Evolutionary conservation across 768 basidiomycete species (phyloP).

Genomic region (Suillus cothurnatus): DNA sequence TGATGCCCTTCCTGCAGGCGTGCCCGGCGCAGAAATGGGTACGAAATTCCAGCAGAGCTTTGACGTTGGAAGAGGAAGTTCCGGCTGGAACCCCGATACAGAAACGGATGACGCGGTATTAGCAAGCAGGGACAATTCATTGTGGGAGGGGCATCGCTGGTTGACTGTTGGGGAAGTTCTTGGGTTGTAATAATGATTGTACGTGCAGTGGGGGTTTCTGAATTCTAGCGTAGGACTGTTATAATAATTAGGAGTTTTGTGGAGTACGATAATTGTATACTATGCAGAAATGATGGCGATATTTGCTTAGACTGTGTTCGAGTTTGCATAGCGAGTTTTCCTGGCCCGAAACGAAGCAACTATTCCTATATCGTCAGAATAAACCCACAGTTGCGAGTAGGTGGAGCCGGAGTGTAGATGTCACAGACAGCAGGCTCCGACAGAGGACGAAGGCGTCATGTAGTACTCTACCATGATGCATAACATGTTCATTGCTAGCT

Average conservation of each 20-base stretch:
- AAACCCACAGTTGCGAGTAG: neutral
- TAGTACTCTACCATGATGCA: neutral
- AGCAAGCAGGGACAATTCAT: slow-evolving; percentile 22
- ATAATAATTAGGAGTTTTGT: neutral
- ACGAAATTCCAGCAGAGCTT: slow-evolving; percentile 18
- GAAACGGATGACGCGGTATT: slow-evolving; percentile 15
- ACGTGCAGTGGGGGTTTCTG: neutral
- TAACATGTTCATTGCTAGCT: neutral
- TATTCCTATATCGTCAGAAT: neutral
- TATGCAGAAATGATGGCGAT: neutral
- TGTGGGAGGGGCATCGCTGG: slow-evolving; percentile 27
- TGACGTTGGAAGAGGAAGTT: slow-evolving; percentile 20
- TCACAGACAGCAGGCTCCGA: neutral
- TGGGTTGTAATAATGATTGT: slow-evolving; percentile 1
- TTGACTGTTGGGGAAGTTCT: slow-evolving; percentile 16
- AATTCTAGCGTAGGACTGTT: neutral
- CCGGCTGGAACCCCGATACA: slow-evolving; percentile 22
- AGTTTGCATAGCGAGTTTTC: neutral
- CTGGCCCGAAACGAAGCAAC: neutral
- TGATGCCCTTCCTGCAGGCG: slow-evolving; percentile 18
- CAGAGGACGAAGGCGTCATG: neutral
- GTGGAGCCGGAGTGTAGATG: neutral
- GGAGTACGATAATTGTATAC: neutral
- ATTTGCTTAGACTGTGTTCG: neutral
- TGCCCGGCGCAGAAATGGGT: slow-evolving; percentile 10